Evolutionary conservation across 192 early-diverging fungal species (phyloP).

Genomic region (Backusella tarrabulga): DNA sequence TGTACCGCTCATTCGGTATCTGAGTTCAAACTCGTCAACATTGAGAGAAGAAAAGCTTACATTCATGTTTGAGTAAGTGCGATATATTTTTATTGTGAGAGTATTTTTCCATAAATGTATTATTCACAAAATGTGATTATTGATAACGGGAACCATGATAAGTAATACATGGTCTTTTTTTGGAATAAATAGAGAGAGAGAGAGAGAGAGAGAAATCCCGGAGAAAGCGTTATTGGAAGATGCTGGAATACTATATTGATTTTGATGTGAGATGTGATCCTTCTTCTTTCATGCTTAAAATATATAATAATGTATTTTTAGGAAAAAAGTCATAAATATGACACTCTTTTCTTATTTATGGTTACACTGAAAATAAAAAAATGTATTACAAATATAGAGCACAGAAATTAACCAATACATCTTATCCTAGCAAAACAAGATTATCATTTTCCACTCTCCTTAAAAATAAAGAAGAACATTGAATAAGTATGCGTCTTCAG

Average conservation of each 20-base stretch:
- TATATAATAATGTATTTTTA: background rate
- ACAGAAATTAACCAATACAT: constrained; percentile 6
- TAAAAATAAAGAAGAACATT: background rate
- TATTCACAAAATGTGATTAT: background rate
- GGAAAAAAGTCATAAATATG: background rate
- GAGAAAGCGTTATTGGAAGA: too few relatives aligned
- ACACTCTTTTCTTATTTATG: background rate
- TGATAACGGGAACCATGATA: too few relatives aligned
- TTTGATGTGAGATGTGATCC: too few relatives aligned
- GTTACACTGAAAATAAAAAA: background rate
- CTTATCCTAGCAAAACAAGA: background rate
- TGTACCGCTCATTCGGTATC: background rate
- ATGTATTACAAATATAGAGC: background rate
- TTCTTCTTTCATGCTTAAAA: background rate
- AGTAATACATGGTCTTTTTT: too few relatives aligned
- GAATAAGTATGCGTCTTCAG: too few relatives aligned
- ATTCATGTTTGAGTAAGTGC: background rate
- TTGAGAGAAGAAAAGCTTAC: background rate
- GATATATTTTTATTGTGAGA: background rate
- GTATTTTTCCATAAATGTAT: background rate
- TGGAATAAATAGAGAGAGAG: too few relatives aligned
- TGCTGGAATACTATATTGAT: too few relatives aligned
- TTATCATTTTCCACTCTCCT: background rate
- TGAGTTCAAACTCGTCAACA: background rate
- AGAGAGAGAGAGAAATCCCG: too few relatives aligned